Conservation (phyloP, 2,329 filamentous ascomycete species). For the Microdochium nivale region DNA sequence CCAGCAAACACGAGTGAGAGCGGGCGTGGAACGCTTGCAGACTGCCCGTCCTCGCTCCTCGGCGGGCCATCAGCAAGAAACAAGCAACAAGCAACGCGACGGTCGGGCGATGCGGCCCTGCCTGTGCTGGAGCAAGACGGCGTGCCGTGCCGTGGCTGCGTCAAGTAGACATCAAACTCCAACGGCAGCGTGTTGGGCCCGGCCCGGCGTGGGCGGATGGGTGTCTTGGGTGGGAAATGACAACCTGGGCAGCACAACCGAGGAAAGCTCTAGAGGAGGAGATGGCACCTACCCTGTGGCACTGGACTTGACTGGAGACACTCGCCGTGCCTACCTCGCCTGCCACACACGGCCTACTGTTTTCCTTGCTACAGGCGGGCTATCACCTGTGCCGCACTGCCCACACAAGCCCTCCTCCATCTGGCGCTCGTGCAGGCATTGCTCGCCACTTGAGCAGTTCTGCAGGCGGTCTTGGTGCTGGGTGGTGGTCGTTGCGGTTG, state of each 20-base stretch:
- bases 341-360: neutral
- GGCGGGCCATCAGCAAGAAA: too few relatives aligned
- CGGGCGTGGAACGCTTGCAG: neutral
- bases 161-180: neutral
- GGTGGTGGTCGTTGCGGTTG: neutral
- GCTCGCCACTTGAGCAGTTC: neutral
- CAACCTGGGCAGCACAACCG: neutral
- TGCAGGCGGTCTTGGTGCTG: neutral
- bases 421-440: too few relatives aligned
- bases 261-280: neutral
- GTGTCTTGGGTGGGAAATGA: neutral
- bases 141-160: neutral
- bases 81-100: neutral
- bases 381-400: too few relatives aligned
- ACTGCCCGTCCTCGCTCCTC: too few relatives aligned
- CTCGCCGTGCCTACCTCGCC: neutral
- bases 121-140: too few relatives aligned
- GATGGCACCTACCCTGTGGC: neutral
- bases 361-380: too few relatives aligned
- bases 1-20: neutral
- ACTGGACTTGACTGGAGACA: neutral
- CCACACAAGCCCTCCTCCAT: neutral
- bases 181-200: neutral
- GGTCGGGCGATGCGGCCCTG: too few relatives aligned
- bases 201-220: neutral